Base-by-base conservation (phyloP, 2,329 filamentous ascomycete genomes). In the Fusarium subtropicale region DNA sequence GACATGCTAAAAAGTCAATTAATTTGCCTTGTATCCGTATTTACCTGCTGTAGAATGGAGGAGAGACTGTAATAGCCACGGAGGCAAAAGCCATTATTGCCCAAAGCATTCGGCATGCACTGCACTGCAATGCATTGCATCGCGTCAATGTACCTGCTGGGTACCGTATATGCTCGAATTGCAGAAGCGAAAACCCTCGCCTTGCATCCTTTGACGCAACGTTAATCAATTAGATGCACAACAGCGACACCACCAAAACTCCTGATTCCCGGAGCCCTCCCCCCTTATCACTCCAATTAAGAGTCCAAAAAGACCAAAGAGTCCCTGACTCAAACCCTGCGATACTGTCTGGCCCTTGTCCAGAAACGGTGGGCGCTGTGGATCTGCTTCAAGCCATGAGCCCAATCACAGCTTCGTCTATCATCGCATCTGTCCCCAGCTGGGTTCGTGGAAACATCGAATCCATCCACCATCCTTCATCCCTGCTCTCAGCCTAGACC, bases 291-390 rank as follows among this genome's bases (percentile, higher is more conserved):
- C 68, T 62, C 58, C 60, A 60, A 61, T 72, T 52, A 60, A 63
- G 67, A 42, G 28, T 12, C 28, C 10, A 30, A 12, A 12, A 30
- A 30, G 15, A 60, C 20, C 60, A 45, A 60, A 61, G 58, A 64
- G 63, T 68, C 64, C 71, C 73, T 75, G 73, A 75, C 73, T 75
- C 73, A 62, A 72, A 63, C 60, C 71, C 68, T 66, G 68, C 42
- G 57, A 55, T 64, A 67, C 52, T 55, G 41, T 16, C 34, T 46
- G 46, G 60, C 63, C 54, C 71, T 72, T 73, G 66, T 57, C 64
- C 66, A 71, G 73, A 71, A 75, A 75, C 73, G 70, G 73, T 66
- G 63, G 45, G 47, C 46, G 55, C 58, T 58, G 73, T 71, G 72
- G 73, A 66, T 53, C 59, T 60, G 52, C 60, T 56, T 46, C 47